Conservation (phyloP, 2,329 filamentous ascomycete genomes). For the Aureobasidium sp. region DNA sequence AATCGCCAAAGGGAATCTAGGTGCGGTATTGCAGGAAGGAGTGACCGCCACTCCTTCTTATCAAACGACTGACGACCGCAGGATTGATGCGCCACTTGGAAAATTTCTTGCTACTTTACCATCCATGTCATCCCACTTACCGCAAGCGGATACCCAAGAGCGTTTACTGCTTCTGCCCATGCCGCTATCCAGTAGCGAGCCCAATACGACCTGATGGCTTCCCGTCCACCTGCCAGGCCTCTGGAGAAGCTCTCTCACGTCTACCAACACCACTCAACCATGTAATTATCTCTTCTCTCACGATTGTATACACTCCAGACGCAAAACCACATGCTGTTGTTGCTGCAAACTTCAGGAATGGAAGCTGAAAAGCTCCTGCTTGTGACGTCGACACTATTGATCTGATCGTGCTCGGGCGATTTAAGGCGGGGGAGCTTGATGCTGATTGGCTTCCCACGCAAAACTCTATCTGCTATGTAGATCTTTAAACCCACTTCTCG, state of each 20-base stretch:
- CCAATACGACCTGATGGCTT: too few relatives aligned
- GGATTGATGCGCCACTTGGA: neutral
- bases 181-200: neutral
- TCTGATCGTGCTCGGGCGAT: neutral
- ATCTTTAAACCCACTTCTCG: neutral
- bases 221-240: neutral
- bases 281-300: neutral
- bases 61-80: neutral
- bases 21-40: neutral
- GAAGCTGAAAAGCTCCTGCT: neutral
- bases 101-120: neutral
- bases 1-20: too few relatives aligned
- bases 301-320: too few relatives aligned
- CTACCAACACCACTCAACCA: neutral
- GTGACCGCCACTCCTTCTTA: neutral
- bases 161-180: neutral
- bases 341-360: neutral
- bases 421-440: neutral
- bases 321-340: neutral
- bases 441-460: neutral
- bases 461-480: slow-evolving; percentile 1
- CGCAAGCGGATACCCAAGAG: neutral
- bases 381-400: neutral
- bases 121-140: neutral
- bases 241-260: neutral